Evolutionary conservation across 2,329 filamentous ascomycete genomes (phyloP).

Genomic region (Onygenales sp.): DNA sequence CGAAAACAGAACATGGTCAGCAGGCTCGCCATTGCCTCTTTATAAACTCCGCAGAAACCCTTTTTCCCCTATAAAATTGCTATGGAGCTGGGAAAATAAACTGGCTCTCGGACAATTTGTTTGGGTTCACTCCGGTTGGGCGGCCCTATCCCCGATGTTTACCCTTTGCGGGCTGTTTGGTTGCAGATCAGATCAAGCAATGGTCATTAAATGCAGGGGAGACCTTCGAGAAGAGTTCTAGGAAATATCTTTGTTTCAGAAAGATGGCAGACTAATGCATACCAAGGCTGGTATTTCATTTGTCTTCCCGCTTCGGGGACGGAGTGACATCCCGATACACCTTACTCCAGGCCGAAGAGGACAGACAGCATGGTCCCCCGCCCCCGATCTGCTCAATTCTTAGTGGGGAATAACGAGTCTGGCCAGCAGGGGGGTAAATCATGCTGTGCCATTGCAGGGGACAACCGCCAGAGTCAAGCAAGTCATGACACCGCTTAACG

Average conservation of each 20-base stretch:
- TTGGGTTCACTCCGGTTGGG: background rate
- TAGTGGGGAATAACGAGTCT: no score
- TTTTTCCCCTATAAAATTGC: background rate
- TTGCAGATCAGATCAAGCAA: background rate
- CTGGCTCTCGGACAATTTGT: background rate
- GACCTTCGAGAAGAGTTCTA: background rate
- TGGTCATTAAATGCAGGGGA: background rate
- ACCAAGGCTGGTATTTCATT: background rate
- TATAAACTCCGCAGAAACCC: background rate
- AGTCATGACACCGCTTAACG: no score
- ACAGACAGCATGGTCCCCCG: no score
- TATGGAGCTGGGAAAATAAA: background rate
- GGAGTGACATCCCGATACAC: no score
- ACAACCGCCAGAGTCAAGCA: no score
- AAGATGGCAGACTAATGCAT: background rate
- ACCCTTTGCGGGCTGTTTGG: background rate
- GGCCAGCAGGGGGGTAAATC: no score
- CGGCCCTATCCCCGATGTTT: background rate
- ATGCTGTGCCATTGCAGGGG: no score
- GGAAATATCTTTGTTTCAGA: background rate
- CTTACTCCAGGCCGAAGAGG: no score
- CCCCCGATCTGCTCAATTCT: no score
- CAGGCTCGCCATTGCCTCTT: background rate
- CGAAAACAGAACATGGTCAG: background rate
- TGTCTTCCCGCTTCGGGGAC: no score